Base-by-base conservation (phyloP, 202 grass and related monocot species). In the Zizania palustris region DNA sequence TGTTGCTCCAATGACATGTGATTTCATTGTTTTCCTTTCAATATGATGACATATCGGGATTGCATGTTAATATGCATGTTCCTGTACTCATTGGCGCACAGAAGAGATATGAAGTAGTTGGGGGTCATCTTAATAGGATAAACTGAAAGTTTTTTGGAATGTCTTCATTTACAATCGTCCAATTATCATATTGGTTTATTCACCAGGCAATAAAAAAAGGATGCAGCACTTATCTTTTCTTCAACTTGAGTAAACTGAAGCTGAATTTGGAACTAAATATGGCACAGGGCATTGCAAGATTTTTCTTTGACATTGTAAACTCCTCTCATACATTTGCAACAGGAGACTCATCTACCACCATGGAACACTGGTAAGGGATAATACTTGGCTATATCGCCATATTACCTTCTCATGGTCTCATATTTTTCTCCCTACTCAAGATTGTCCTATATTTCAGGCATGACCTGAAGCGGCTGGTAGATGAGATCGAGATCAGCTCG, bases 91-190 rank as follows among this genome's bases (percentile, higher is more conserved):
- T 90, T 11, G 91, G 91, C 2, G 79, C 71, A 1, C 87, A 88
- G 35, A 93, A 71, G 87, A 77, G 87, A 85, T 93, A 90, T 66
- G 90, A 93, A 63, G 58, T 87, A 3, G 76, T 86, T 7, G 87
- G 90, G 14, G 87, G 90, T 66, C 66, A 60, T 58, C 73, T 93
- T 87, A 87, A 93, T 84, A 90, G 85, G 90, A 87, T 93, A 89
- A 77, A 45, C 2, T 8, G 45, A 19, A 67, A n/a, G 1, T 67
- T 51, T 2, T 22, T 69, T 49, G 12, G 38, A 62, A n/a, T 77
- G 2, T 12, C 40, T 42, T 42, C 40, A 57, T 5, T 5, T 58
- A 0, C 56, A 57, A 4, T 13, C 56, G n/a, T 57, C 5, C 50
- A 21, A 16, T 35, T 58, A 22, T 67, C 22, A 16, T 58, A 9